A percentile compares a stretch with the other conserved stretches of the same genome.
Evolutionary conservation across 495 filamentous ascomycete genomes (phyloP).

Genomic region (Immersiella caudata): DNA sequence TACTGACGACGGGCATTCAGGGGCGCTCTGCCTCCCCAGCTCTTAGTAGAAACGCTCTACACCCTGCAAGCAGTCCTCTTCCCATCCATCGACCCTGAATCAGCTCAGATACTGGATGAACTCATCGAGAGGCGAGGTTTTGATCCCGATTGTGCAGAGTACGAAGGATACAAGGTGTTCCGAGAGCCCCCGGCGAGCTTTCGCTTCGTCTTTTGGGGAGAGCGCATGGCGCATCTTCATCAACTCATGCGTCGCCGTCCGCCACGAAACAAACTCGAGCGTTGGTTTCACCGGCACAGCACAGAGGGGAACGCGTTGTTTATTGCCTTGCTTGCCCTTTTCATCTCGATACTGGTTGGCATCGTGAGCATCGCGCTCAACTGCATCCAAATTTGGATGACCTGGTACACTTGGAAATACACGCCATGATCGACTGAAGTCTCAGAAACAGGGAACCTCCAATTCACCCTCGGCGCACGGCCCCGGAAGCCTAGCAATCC

Average conservation of each 20-base stretch:
- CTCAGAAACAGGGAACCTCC: too few relatives aligned
- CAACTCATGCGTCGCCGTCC: conserved; percentile 3
- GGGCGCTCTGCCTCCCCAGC: not conserved
- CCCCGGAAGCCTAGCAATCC: too few relatives aligned
- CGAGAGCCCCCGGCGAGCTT: not conserved
- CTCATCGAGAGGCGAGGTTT: conserved; percentile 9
- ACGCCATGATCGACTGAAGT: not conserved
- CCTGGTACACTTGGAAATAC: conserved; percentile 9
- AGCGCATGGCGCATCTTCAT: conserved; percentile 5
- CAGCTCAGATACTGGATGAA: conserved; percentile 1
- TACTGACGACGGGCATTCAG: not conserved
- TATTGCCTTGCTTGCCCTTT: not conserved
- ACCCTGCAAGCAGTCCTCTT: conserved; percentile 5
- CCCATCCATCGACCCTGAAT: conserved; percentile 10
- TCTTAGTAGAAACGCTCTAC: conserved; percentile 2
- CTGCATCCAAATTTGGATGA: conserved; percentile 12
- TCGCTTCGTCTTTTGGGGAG: conserved; percentile 2
- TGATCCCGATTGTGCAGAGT: conserved; percentile 4
- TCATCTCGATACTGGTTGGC: conserved; percentile 4
- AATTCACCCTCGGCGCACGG: too few relatives aligned
- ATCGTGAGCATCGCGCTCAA: conserved; percentile 4
- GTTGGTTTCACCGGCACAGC: conserved; percentile 4
- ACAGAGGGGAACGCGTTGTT: conserved; percentile 4
- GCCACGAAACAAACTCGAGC: conserved; percentile 8
- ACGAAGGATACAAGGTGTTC: conserved; percentile 4